Conservation (phyloP, 441 rosid species). For the Adansonia madagascariensis region DNA sequence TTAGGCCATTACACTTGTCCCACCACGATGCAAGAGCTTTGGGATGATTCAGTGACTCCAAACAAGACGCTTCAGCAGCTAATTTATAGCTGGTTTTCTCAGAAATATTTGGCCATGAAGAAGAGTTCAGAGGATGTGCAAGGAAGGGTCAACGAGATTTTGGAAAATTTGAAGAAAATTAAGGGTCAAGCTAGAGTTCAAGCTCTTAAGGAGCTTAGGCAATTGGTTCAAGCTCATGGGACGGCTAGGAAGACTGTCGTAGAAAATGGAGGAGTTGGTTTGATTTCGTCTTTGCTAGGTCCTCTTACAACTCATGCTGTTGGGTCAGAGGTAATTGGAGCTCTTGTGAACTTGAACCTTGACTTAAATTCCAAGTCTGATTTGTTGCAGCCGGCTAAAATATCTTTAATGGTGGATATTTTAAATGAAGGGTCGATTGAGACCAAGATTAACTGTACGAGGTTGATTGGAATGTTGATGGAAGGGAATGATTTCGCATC, state of each 20-base stretch:
- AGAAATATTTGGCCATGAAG: slow-evolving; percentile 78
- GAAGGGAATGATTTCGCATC: slow-evolving; percentile 62
- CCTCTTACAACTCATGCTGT: slow-evolving; percentile 83
- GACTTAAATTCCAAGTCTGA: slow-evolving; percentile 56
- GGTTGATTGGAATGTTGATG: slow-evolving; percentile 60
- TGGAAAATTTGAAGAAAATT: slow-evolving; percentile 69
- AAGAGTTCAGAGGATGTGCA: slow-evolving; percentile 83
- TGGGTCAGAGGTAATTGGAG: slow-evolving; percentile 81
- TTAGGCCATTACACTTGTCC: slow-evolving; percentile 88
- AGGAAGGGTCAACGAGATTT: slow-evolving; percentile 69
- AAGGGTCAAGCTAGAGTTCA: slow-evolving; percentile 87
- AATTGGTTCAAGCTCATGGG: slow-evolving; percentile 53
- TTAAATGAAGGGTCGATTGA: slow-evolving; percentile 83
- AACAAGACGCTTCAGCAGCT: slow-evolving; percentile 80
- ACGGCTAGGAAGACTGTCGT: slow-evolving; percentile 69
- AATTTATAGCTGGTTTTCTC: slow-evolving; percentile 81
- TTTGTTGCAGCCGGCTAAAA: slow-evolving; percentile 78
- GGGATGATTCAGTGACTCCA: slow-evolving; percentile 87
- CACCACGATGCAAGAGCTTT: slow-evolving; percentile 96
- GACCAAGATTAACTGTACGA: slow-evolving; percentile 76
- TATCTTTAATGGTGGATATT: slow-evolving; percentile 82
- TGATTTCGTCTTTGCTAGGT: slow-evolving; percentile 64
- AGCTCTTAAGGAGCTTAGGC: slow-evolving; percentile 73
- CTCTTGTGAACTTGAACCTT: slow-evolving; percentile 71
- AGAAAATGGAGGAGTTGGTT: slow-evolving; percentile 56